Conservation (phyloP, 768 basidiomycete genomes). For the Macrolepiota albuminosa region DNA sequence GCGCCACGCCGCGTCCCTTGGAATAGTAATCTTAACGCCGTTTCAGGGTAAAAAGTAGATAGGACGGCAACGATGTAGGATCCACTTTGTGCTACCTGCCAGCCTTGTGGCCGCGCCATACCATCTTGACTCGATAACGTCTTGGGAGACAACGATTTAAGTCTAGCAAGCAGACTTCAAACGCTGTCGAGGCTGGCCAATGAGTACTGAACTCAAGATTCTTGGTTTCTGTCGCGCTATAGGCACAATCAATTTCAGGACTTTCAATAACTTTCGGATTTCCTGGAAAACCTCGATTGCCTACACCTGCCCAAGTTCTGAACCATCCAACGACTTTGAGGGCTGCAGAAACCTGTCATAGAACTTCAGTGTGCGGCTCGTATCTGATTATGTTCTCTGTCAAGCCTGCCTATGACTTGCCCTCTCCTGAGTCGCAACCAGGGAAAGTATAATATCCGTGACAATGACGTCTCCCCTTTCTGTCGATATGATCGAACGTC, state of each 20-base stretch:
- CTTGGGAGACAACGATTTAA: background rate
- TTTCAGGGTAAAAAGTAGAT: background rate
- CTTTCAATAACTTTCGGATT: background rate
- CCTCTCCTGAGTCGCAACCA: background rate
- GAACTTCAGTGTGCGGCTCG: background rate
- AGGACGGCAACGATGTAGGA: background rate
- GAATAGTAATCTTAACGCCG: background rate
- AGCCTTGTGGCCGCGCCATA: background rate
- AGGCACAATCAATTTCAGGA: background rate
- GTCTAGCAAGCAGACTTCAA: background rate
- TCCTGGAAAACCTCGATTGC: no score
- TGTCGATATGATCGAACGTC: constrained; percentile 53
- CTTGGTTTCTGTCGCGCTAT: background rate
- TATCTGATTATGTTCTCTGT: background rate
- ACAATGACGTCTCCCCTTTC: constrained; percentile 36
- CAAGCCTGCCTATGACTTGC: background rate
- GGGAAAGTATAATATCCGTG: constrained; percentile 23
- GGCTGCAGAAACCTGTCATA: background rate
- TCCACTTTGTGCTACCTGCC: background rate
- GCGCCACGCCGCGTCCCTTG: background rate
- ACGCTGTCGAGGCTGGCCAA: background rate
- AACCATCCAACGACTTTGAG: background rate
- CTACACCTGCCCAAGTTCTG: background rate
- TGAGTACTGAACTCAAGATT: background rate
- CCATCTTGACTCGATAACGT: background rate